phyloP scores from a whole-genome alignment of 148 eudicot genomes.

The Spergularia bocconei region DNA sequence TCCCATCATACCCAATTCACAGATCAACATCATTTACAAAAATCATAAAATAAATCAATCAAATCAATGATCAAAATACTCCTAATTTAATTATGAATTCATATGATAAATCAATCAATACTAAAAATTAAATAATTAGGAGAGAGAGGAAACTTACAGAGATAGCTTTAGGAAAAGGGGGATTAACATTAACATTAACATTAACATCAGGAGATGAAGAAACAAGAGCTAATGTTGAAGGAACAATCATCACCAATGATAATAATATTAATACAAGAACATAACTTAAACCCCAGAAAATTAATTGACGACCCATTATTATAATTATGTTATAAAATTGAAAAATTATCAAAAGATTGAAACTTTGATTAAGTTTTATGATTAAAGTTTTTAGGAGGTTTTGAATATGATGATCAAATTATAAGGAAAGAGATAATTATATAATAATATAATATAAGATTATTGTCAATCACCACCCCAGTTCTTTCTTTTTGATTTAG shows the following conservation, averaged over 20 bases:
- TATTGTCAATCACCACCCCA: background rate
- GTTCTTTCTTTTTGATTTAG: background rate
- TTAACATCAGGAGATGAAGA: conserved; percentile 25
- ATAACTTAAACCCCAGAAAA: conserved; percentile 10
- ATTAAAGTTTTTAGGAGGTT: background rate
- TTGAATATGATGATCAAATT: background rate
- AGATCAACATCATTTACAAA: background rate
- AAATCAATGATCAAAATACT: background rate
- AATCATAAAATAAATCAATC: background rate
- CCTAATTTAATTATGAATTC: too few species aligned
- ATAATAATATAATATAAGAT: too few species aligned
- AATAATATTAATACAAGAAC: conserved; percentile 20
- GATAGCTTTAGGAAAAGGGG: conserved; percentile 48
- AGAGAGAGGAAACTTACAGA: conserved; percentile 40
- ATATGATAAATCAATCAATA: background rate
- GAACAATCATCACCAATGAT: conserved; percentile 20
- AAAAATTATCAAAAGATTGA: background rate
- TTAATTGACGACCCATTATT: conserved; percentile 27
- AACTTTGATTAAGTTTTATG: background rate
- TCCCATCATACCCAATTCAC: too few species aligned
- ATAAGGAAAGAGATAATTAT: background rate
- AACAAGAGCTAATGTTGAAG: conserved; percentile 33
- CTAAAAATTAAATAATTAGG: background rate
- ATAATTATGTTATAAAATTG: background rate
- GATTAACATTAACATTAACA: conserved; percentile 29